Base-by-base conservation (phyloP, 2,329 filamentous ascomycete species). In the Arthroderma uncinatum region DNA sequence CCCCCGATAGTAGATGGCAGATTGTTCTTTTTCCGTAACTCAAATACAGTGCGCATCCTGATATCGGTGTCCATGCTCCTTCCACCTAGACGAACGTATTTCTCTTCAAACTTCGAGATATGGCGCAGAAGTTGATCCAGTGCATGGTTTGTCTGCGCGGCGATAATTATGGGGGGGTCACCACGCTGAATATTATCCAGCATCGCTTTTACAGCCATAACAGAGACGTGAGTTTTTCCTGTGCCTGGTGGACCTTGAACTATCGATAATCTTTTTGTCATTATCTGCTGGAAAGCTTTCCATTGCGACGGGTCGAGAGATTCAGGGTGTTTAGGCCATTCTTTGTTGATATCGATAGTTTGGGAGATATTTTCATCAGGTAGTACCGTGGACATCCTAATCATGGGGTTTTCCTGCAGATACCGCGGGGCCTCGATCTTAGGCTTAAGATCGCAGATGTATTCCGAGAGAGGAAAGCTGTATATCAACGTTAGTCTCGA, bases 61-160 rank as follows among this genome's bases (percentile, higher is more conserved):
- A 94, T 84, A 0, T 79, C 77, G 0, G 75, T 71, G 59, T 87
- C 84, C 54, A 82, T 79, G 16, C 85, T 87, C 30, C 86, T 80
- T 1, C 84, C 83, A 42, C 89, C 89, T 8, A 88, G 71, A 7
- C 85, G 79, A 53, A 85, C 73, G 58, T 90, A 83, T 0, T 81
- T 78, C 0, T 73, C 69, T 63, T 86, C 83, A 62, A 85, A 86
- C 4, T 73, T 66, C 0, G 82, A 75, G 14, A 89, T 76, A 56
- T 85, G 81, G 0, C 74, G 72, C 0, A 95, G 74, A 0, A 96
- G 75, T 66, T 95, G 90, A 63, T 96, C 90, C 0, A 95, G 74
- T 0, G 90, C 90, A 69, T 95, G 89, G 59, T 96, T 96, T 0
- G 90, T 96, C 64, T 95, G 89, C 6, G 89, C 89, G 0, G 89